Conservation (phyloP, 257 asterid species). For the Paraleonurus japonicus region DNA sequence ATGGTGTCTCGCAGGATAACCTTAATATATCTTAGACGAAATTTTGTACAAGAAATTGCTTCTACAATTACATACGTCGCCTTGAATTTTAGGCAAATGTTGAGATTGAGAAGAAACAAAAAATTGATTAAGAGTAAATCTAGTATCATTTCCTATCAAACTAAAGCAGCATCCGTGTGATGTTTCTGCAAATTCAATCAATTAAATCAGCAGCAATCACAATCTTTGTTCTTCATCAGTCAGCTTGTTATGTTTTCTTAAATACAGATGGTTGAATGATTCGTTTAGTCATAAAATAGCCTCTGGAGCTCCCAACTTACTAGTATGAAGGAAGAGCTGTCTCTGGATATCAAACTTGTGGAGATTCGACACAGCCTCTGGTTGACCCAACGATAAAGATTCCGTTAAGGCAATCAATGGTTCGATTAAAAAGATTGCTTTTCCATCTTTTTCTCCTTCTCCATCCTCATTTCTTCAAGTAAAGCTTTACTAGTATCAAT, state of each 20-base stretch:
- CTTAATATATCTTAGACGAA: neutral
- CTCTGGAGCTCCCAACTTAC: constrained; percentile 51
- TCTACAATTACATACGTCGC: constrained; percentile 10
- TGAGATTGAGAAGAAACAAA: neutral
- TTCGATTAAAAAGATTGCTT: constrained; percentile 47
- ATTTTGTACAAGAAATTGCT: constrained; percentile 13
- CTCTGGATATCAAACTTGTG: constrained; percentile 61
- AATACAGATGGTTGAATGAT: constrained; percentile 15
- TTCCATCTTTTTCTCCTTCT: constrained; percentile 49
- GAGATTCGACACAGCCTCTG: constrained; percentile 55
- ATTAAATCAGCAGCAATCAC: constrained; percentile 13
- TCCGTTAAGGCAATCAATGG: constrained; percentile 61
- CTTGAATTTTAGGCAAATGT: constrained; percentile 20
- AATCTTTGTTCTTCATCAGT: constrained; percentile 10
- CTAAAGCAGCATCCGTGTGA: constrained; percentile 5
- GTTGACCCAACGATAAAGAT: constrained; percentile 50
- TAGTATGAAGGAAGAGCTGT: constrained; percentile 46
- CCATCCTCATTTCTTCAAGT: constrained; percentile 59
- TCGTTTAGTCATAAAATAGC: constrained; percentile 54
- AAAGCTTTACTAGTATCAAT: constrained; percentile 68
- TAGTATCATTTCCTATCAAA: constrained; percentile 11
- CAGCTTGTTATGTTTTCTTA: constrained; percentile 19
- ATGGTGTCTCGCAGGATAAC: too few relatives aligned
- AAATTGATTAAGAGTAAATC: constrained; percentile 14
- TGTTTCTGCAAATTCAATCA: constrained; percentile 2